These are phyloP conservation scores for Cucurbitaria berberidis DNA, from an alignment of 2,329 filamentous ascomycete genomes.

Conservation along the genomic window DNA sequence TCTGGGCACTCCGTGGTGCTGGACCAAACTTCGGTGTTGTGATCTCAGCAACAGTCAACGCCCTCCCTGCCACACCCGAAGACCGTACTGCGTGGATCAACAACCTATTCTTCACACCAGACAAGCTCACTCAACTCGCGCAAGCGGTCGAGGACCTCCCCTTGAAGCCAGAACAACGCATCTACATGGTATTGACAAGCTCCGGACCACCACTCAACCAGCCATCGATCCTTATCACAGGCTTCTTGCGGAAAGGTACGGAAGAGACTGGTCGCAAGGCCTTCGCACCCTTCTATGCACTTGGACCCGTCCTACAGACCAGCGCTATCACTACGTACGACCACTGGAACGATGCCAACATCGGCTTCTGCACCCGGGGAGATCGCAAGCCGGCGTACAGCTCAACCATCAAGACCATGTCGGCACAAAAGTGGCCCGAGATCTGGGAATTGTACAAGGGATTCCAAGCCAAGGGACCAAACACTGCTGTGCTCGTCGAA, in stretches of 20 bases:
- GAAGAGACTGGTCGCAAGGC: slow-evolving; percentile 38
- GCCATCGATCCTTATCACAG: slow-evolving; percentile 35
- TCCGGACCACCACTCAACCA: slow-evolving; percentile 28
- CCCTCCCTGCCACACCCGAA: slow-evolving; percentile 35
- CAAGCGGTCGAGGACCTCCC: slow-evolving; percentile 47
- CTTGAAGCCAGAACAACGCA: slow-evolving; percentile 44
- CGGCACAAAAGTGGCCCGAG: slow-evolving; percentile 46
- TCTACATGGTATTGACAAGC: slow-evolving; percentile 46
- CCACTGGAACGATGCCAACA: slow-evolving; percentile 49
- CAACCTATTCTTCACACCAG: slow-evolving; percentile 29
- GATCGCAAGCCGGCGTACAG: slow-evolving; percentile 51
- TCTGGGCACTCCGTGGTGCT: slow-evolving; percentile 48
- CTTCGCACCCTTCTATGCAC: slow-evolving; percentile 45
- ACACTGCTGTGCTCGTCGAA: slow-evolving; percentile 43
- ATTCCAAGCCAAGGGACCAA: slow-evolving; percentile 47
- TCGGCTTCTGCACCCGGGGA: slow-evolving; percentile 47
- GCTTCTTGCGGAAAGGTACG: slow-evolving; percentile 44
- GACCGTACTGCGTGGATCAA: slow-evolving; percentile 37
- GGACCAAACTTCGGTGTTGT: slow-evolving; percentile 46
- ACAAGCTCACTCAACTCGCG: slow-evolving; percentile 42
- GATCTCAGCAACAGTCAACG: slow-evolving; percentile 47
- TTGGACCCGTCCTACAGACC: slow-evolving; percentile 34
- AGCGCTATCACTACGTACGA: slow-evolving; percentile 44
- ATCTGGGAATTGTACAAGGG: slow-evolving; percentile 49
- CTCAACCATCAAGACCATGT: slow-evolving; percentile 44